phyloP scores from a whole-genome alignment of 1,284 basidiomycete genomes.

The Macrocybe sp. region DNA sequence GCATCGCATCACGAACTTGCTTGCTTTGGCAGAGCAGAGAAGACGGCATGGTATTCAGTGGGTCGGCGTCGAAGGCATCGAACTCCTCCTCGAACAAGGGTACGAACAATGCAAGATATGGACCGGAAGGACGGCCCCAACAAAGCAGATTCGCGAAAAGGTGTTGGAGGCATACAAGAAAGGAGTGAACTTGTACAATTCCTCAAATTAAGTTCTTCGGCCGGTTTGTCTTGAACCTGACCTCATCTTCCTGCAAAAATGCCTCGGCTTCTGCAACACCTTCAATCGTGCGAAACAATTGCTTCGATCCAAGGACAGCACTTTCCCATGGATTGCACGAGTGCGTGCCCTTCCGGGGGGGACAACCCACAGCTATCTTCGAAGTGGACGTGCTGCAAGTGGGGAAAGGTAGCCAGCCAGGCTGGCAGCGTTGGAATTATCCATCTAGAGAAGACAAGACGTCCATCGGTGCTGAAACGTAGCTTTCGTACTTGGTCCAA shows the following conservation, averaged over 20 bases:
- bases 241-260: too few relatives aligned
- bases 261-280: too few relatives aligned
- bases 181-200: neutral
- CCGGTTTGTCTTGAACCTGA: too few relatives aligned
- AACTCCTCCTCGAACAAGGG: conserved; percentile 22
- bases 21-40: conserved; percentile 17
- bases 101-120: conserved; percentile 22
- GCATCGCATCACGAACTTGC: conserved; percentile 16
- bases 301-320: conserved; percentile 4
- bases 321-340: conserved; percentile 7
- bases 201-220: neutral
- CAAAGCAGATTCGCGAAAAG: conserved; percentile 23
- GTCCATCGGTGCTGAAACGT: conserved; percentile 14
- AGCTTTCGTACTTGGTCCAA: conserved; percentile 7
- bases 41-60: conserved; percentile 15
- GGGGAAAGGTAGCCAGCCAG: conserved; percentile 16
- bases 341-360: neutral
- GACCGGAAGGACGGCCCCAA: conserved; percentile 23
- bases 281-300: neutral
- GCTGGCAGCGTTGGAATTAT: conserved; percentile 12
- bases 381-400: conserved; percentile 10
- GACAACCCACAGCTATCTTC: conserved; percentile 10
- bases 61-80: conserved; percentile 22
- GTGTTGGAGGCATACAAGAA: conserved; percentile 19
- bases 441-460: conserved; percentile 16